phyloP scores from a whole-genome alignment of 257 asterid genomes.

The Solanum dulcamara region DNA sequence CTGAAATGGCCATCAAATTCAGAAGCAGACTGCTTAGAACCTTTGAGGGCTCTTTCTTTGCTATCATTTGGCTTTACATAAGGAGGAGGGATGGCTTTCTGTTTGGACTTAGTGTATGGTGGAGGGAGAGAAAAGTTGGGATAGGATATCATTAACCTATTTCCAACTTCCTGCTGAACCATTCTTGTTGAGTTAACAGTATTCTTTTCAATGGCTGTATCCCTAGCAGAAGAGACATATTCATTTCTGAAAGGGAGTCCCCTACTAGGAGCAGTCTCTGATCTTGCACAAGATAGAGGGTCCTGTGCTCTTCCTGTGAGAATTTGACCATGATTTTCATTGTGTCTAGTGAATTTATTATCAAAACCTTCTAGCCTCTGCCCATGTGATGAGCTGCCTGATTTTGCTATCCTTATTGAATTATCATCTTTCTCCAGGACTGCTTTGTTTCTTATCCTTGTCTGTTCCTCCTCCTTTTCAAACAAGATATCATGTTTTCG shows the following conservation, averaged over 20 bases:
- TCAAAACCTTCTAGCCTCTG: conserved; percentile 19
- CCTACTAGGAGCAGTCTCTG: conserved; percentile 13
- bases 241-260: conserved; percentile 22
- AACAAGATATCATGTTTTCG: conserved; percentile 10
- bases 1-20: conserved; percentile 8
- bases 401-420: conserved; percentile 22
- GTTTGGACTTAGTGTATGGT: conserved; percentile 57
- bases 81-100: conserved; percentile 44
- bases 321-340: not conserved
- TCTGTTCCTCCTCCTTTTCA: conserved; percentile 20
- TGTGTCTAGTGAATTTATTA: not conserved
- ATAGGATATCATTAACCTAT: conserved; percentile 21
- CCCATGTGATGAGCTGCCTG: conserved; percentile 29
- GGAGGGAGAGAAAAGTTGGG: conserved; percentile 45
- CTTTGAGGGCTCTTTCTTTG: conserved; percentile 22
- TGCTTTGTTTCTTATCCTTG: conserved; percentile 20
- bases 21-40: conserved; percentile 22
- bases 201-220: conserved; percentile 5
- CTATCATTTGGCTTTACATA: conserved; percentile 49
- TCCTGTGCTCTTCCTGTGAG: conserved; percentile 15
- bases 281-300: conserved; percentile 22
- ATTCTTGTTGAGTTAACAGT: conserved; percentile 12
- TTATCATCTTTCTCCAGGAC: conserved; percentile 19
- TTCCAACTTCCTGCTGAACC: conserved; percentile 25
- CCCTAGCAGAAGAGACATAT: conserved; percentile 11